A percentile compares a stretch with the other conserved stretches of the same genome.
phyloP scores from a whole-genome alignment of 2,329 filamentous ascomycete species.

The Pseudogymnoascus destructans region DNA sequence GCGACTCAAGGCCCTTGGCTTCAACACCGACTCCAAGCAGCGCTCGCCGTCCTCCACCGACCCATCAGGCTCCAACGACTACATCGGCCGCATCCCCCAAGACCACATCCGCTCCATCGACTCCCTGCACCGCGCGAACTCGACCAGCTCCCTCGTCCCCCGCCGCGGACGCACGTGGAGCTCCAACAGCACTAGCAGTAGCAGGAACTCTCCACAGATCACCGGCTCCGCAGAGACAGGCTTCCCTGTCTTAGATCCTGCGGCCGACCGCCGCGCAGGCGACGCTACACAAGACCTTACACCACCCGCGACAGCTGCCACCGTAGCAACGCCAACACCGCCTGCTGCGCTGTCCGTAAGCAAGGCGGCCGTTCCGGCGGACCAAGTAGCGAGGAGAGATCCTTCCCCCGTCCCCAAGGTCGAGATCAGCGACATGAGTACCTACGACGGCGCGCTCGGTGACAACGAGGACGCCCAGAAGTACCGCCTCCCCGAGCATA shows the following conservation, averaged over 20 bases:
- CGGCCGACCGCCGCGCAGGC: constrained; percentile 3
- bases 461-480: constrained; percentile 60
- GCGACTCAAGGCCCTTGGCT: constrained; percentile 51
- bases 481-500: constrained; percentile 59
- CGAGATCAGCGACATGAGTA: constrained; percentile 18
- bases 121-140: constrained; percentile 47
- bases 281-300: neutral
- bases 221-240: constrained; percentile 18
- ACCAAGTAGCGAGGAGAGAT: neutral
- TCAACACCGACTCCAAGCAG: constrained; percentile 30
- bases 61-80: constrained; percentile 30
- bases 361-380: neutral
- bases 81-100: constrained; percentile 56
- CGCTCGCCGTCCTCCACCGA: constrained; percentile 11
- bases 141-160: constrained; percentile 36
- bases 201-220: constrained; percentile 19
- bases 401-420: neutral
- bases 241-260: constrained; percentile 8
- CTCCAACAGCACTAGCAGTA: constrained; percentile 36
- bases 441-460: constrained; percentile 26
- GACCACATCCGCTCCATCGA: constrained; percentile 58
- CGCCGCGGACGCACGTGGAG: constrained; percentile 62
- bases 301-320: neutral
- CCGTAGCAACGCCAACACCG: neutral
- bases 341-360: neutral